Evolutionary conservation across 805 yeast genomes (phyloP).

Genomic region (Wickerhamomyces bovis): DNA sequence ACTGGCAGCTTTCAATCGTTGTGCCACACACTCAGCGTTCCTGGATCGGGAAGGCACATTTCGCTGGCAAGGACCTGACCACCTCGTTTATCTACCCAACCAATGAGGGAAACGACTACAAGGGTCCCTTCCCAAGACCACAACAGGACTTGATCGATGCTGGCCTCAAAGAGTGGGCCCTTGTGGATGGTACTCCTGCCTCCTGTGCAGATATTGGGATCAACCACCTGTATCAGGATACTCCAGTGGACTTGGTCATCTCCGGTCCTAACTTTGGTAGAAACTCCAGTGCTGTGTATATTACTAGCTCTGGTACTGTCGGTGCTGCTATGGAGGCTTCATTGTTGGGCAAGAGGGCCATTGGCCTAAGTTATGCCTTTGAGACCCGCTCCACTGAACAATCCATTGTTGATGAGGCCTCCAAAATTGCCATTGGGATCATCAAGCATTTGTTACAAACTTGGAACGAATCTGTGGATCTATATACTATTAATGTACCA

Average conservation of each 20-base stretch:
- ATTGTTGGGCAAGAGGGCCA: constrained; percentile 53
- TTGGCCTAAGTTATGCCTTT: constrained; percentile 88
- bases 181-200: constrained; percentile 93
- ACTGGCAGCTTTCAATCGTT: constrained; percentile 81
- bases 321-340: constrained; percentile 97
- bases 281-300: constrained; percentile 83
- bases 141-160: constrained; percentile 31
- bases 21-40: constrained; percentile 82
- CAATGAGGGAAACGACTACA: constrained; percentile 43
- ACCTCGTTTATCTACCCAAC: constrained; percentile 63
- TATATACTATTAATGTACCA: constrained; percentile 84
- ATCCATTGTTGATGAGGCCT: constrained; percentile 45
- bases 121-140: constrained; percentile 62
- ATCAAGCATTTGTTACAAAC: constrained; percentile 50
- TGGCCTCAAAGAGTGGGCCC: constrained; percentile 68
- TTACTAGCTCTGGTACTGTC: constrained; percentile 88
- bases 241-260: constrained; percentile 74
- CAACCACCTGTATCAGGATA: constrained; percentile 52
- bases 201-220: constrained; percentile 89
- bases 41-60: constrained; percentile 97
- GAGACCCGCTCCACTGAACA: constrained; percentile 37
- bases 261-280: constrained; percentile 97
- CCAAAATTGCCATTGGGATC: constrained; percentile 58
- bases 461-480: constrained; percentile 57
- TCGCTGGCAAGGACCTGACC: constrained; percentile 64